These are phyloP conservation scores for Xanthoconium separans DNA, from an alignment of 1,284 basidiomycete genomes.

Conservation along the genomic window DNA sequence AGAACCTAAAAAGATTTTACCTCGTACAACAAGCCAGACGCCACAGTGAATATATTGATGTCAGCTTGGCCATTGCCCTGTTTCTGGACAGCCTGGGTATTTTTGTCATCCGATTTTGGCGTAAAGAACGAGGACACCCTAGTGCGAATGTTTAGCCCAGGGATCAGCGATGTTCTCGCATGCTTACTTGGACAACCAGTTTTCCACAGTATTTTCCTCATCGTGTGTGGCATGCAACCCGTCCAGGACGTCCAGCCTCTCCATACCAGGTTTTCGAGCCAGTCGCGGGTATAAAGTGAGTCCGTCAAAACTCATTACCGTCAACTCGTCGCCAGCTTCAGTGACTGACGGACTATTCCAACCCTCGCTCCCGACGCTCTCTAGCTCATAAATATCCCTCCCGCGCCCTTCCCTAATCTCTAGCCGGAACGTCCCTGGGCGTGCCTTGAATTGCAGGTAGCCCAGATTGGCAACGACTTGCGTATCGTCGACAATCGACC, in stretches of 20 bases:
- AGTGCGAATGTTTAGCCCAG: constrained; percentile 1
- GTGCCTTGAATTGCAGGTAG: constrained; percentile 94
- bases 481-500: constrained; percentile 66
- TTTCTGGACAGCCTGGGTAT: constrained; percentile 17
- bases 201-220: constrained; percentile 41
- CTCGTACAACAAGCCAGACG: constrained; percentile 95
- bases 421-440: constrained; percentile 84
- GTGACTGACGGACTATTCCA: constrained; percentile 75
- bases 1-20: constrained; percentile 37
- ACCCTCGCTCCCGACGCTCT: constrained; percentile 81
- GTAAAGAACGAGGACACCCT: constrained; percentile 60
- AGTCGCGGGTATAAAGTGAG: constrained; percentile 86
- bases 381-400: constrained; percentile 76
- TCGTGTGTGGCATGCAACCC: constrained; percentile 38
- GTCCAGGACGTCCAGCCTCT: constrained; percentile 75
- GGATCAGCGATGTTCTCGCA: not conserved
- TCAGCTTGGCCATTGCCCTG: constrained; percentile 59
- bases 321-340: constrained; percentile 67
- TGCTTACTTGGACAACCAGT: constrained; percentile 50
- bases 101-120: constrained; percentile 22
- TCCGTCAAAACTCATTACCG: constrained; percentile 85
- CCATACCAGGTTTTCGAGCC: constrained; percentile 72
- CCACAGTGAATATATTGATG: constrained; percentile 99
- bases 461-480: constrained; percentile 94
- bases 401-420: constrained; percentile 84